Evolutionary conservation across 306 rosid genomes (phyloP), one percentile per base, ranked within the genome.

Genomic region (Biancaea sappan): DNA sequence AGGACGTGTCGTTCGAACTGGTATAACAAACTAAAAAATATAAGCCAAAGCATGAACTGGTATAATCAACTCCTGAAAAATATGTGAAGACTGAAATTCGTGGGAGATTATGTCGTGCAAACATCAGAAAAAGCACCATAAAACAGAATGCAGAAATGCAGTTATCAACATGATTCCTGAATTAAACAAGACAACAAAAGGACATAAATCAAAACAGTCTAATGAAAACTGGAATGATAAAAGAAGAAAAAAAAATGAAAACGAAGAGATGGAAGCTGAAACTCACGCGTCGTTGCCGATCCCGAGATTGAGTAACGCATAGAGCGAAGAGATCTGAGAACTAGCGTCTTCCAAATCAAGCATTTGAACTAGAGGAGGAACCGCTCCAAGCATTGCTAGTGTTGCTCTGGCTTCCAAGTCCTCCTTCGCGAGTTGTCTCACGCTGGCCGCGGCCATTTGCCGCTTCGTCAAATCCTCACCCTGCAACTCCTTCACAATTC

Each of bases 301-400:
- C 53, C 91, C 99, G 65, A 95, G 96, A 81, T 95, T 95, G 88
- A 95, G 99, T 19, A 95, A 75, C 5, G 98, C 98, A 32, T 95
- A 95, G 62, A 95, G 99, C 50, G 98, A 83, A 41, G 90, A 91
- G 86, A 92, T 85, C 91, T 86, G 96, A 71, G 92, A 82, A 48
- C 69, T 66, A 54, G 70, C 69, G 63, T 88, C 93, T 56, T 80
- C 93, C 47, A 72, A 78, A 77, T 90, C 93, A 13, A 95, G 91
- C 98, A 95, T 90, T 87, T 87, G 92, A 29, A 88, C 94, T 5
- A 95, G 86, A 6, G 96, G 98, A 60, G 97, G 96, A 71, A 95
- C 90, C 16, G 88, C 98, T 79, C 99, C 99, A 22, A 95, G 90
- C 91, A 92, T 88, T 9, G 97, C 96, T 13, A 95, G 82, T 8